Evolutionary conservation across 164 flowering plant genomes (phyloP).

Genomic region (Malania oleifera): DNA sequence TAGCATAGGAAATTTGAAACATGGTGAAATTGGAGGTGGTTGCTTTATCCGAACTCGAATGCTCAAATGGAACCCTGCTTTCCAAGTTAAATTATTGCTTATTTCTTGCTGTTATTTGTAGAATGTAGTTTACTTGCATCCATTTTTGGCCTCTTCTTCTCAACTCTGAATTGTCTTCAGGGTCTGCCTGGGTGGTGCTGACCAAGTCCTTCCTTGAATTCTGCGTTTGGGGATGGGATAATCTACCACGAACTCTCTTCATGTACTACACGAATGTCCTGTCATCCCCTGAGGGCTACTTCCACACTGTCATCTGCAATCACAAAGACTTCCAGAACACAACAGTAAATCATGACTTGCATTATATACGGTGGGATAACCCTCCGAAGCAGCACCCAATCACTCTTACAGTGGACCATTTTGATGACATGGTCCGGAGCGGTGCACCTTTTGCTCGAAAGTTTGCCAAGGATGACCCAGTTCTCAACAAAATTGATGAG

Average conservation of each 20-base stretch:
- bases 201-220: slow-evolving; percentile 64
- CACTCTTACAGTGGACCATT: slow-evolving; percentile 35
- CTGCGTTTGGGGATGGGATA: slow-evolving; percentile 83
- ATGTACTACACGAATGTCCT: slow-evolving; percentile 82
- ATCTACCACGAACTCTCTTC: slow-evolving; percentile 81
- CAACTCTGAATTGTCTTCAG: slow-evolving; percentile 26
- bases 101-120: too few species aligned
- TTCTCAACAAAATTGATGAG: slow-evolving; percentile 55
- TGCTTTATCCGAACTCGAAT: background rate
- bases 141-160: background rate
- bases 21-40: background rate
- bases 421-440: slow-evolving; percentile 56
- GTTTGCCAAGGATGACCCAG: slow-evolving; percentile 47
- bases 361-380: slow-evolving; percentile 56
- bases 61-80: too few species aligned
- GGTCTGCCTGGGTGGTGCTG: slow-evolving; percentile 67
- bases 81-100: too few species aligned
- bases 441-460: slow-evolving; percentile 72
- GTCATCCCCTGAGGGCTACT: slow-evolving; percentile 77
- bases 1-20: background rate
- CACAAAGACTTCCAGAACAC: slow-evolving; percentile 74
- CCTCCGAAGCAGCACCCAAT: slow-evolving; percentile 55
- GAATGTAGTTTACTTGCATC: background rate
- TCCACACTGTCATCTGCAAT: slow-evolving; percentile 80
- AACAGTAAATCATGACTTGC: slow-evolving; percentile 74